Conservation (phyloP, 2,329 filamentous ascomycete species). For the Neonectria coccinea region DNA sequence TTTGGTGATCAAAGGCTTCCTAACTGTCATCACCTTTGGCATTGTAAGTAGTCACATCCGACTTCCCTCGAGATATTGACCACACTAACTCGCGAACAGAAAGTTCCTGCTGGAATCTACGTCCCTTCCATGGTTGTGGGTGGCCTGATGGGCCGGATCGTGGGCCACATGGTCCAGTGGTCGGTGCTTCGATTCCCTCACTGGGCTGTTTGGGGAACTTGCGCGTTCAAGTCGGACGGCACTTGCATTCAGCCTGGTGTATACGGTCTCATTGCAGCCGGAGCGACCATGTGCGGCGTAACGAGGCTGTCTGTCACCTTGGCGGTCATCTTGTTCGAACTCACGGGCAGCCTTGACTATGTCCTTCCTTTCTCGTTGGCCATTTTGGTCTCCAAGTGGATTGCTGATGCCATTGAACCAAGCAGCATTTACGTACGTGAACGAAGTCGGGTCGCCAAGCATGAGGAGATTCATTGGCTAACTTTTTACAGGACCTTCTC, state of each 20-base stretch:
- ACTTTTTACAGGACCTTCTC: constrained; percentile 75
- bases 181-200: constrained; percentile 79
- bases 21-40: constrained; percentile 93
- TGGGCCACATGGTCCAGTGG: constrained; percentile 88
- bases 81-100: constrained; percentile 58
- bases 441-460: too few species aligned
- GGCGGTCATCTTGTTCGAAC: constrained; percentile 93
- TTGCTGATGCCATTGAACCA: constrained; percentile 93
- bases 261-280: constrained; percentile 93
- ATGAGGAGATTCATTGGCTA: constrained; percentile 21
- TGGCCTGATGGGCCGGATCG: constrained; percentile 87
- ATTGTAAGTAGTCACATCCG: constrained; percentile 66
- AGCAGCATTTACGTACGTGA: constrained; percentile 85
- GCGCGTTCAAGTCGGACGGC: constrained; percentile 76
- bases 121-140: constrained; percentile 99
- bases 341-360: constrained; percentile 94
- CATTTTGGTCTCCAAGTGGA: constrained; percentile 97
- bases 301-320: constrained; percentile 93
- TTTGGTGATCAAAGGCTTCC: constrained; percentile 87
- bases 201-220: constrained; percentile 79
- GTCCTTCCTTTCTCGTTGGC: constrained; percentile 94
- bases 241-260: constrained; percentile 96
- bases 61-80: background rate
- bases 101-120: constrained; percentile 96
- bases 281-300: constrained; percentile 97